Percentiles rank a stretch among this genome's conserved stretches.
These are phyloP conservation scores for Sanghuangporus sanghuang DNA, from an alignment of 1,284 basidiomycete genomes.

Conservation along the genomic window DNA sequence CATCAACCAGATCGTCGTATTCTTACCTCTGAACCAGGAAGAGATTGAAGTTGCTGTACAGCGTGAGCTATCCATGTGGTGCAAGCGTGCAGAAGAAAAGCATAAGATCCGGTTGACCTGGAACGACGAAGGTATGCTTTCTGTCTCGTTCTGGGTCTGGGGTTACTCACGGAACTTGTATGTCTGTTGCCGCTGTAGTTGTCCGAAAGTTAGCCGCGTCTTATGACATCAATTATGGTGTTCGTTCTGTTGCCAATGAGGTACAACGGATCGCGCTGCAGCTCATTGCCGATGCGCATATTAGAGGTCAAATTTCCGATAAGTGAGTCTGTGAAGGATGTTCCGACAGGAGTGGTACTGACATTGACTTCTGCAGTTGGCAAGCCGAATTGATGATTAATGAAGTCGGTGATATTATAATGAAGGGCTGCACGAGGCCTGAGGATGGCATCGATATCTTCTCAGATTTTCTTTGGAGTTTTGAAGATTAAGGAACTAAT, in stretches of 20 bases:
- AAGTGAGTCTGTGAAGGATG: neutral
- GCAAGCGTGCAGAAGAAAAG: constrained; percentile 8
- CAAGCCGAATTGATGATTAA: neutral
- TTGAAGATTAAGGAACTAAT: too few species aligned
- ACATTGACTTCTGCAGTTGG: neutral
- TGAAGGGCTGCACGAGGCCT: too few species aligned
- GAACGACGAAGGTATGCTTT: constrained; percentile 6
- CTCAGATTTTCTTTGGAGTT: too few species aligned
- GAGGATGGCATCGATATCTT: too few species aligned
- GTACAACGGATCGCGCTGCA: constrained; percentile 12
- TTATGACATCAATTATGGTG: constrained; percentile 15
- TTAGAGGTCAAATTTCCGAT: constrained; percentile 4
- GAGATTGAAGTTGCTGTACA: constrained; percentile 8
- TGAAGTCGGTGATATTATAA: neutral
- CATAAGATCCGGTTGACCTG: constrained; percentile 11
- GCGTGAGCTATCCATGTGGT: constrained; percentile 4
- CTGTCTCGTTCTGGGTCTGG: neutral
- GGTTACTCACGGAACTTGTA: neutral
- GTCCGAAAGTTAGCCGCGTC: constrained; percentile 5
- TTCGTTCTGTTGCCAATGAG: constrained; percentile 13
- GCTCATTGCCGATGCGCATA: constrained; percentile 12
- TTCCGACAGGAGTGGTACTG: neutral
- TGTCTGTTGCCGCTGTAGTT: neutral
- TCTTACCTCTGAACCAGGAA: constrained; percentile 11
- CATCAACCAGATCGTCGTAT: constrained; percentile 14